A percentile compares a stretch with the other conserved stretches of the same genome.
These are phyloP conservation scores for Pholiota molesta DNA, from an alignment of 768 basidiomycete species.

Conservation along the genomic window DNA sequence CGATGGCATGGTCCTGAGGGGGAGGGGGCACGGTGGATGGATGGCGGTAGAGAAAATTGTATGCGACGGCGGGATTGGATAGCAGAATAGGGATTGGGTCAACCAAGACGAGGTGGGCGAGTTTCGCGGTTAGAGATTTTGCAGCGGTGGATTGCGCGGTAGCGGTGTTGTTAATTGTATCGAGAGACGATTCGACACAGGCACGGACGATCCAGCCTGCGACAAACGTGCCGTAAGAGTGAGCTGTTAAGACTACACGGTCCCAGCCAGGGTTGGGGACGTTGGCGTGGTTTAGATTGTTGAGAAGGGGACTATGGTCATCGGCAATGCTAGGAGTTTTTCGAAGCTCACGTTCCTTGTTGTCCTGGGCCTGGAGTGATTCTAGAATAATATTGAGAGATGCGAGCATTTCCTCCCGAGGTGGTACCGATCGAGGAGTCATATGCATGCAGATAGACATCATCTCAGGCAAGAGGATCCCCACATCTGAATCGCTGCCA, in stretches of 20 bases:
- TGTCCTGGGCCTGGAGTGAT: slow-evolving; percentile 34
- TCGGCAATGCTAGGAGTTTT: neutral
- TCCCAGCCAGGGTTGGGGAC: slow-evolving; percentile 18
- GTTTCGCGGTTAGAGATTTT: slow-evolving; percentile 28
- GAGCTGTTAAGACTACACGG: slow-evolving; percentile 49
- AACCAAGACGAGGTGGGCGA: slow-evolving; percentile 52
- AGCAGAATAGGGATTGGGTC: slow-evolving; percentile 71
- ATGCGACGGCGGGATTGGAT: slow-evolving; percentile 62
- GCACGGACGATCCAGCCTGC: slow-evolving; percentile 56
- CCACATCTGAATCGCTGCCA: slow-evolving; percentile 49
- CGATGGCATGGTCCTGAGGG: slow-evolving; percentile 8
- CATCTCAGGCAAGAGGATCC: slow-evolving; percentile 62
- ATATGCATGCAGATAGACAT: slow-evolving; percentile 66
- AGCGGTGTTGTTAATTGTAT: neutral
- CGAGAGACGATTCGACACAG: slow-evolving; percentile 18
- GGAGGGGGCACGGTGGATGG: slow-evolving; percentile 22
- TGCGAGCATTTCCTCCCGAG: slow-evolving; percentile 40
- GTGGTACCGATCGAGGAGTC: slow-evolving; percentile 48
- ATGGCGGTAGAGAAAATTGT: slow-evolving; percentile 66
- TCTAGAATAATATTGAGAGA: slow-evolving; percentile 49
- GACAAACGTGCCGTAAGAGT: slow-evolving; percentile 67
- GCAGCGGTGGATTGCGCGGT: slow-evolving; percentile 9
- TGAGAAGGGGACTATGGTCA: slow-evolving; percentile 2
- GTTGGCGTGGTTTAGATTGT: neutral
- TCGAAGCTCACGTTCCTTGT: neutral